Percentiles rank a stretch among this genome's conserved stretches.
phyloP scores from a whole-genome alignment of 2,329 filamentous ascomycete genomes.

The Stagonosporopsis cucurbitacearum region DNA sequence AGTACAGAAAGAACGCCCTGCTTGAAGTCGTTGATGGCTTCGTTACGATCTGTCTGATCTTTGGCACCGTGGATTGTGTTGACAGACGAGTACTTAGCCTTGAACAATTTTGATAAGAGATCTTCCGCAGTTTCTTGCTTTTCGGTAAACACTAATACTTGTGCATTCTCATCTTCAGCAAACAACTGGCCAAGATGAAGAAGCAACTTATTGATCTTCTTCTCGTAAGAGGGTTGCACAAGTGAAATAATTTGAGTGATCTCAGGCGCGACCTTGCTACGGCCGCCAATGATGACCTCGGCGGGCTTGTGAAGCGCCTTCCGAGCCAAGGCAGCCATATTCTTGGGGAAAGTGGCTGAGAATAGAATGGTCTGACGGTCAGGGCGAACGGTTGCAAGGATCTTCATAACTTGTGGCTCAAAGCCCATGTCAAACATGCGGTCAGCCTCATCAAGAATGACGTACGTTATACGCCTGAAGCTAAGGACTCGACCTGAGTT shows the following conservation, averaged over 20 bases:
- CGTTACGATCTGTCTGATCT: constrained; percentile 54
- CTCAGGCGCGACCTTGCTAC: constrained; percentile 70
- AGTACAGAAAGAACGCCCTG: constrained; percentile 87
- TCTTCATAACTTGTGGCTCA: constrained; percentile 96
- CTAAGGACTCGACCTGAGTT: constrained; percentile 96
- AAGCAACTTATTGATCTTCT: constrained; percentile 86
- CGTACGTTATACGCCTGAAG: constrained; percentile 84
- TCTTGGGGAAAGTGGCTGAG: constrained; percentile 93
- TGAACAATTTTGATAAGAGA: constrained; percentile 40
- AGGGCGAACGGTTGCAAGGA: constrained; percentile 88
- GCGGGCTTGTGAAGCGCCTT: constrained; percentile 86
- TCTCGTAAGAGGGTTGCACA: constrained; percentile 56
- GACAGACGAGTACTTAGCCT: constrained; percentile 54
- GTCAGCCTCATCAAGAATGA: constrained; percentile 96
- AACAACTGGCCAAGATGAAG: constrained; percentile 89
- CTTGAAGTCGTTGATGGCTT: constrained; percentile 46
- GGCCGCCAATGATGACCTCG: constrained; percentile 90
- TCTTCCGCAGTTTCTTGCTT: constrained; percentile 74
- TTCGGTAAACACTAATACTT: constrained; percentile 89
- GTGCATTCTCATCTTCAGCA: constrained; percentile 84
- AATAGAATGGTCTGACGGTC: constrained; percentile 95
- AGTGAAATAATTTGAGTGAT: constrained; percentile 95
- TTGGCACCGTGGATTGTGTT: constrained; percentile 80
- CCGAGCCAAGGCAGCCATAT: constrained; percentile 88
- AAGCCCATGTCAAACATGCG: constrained; percentile 99